Evolutionary conservation across 2,329 filamentous ascomycete genomes (phyloP).

Genomic region (Aspergillus amoenus): DNA sequence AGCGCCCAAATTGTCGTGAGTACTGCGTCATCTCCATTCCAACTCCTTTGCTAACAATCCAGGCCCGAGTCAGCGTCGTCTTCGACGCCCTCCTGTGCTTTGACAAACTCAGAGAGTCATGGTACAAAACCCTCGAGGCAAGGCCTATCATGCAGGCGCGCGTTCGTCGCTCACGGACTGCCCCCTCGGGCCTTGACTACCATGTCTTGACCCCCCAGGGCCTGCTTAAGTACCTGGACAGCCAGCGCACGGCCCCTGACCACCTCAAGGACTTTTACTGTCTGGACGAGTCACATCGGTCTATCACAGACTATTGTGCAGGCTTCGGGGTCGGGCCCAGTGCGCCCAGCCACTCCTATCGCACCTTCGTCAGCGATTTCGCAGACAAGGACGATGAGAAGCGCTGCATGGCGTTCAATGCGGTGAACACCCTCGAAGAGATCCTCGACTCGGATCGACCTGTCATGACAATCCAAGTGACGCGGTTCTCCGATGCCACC

Average conservation of each 20-base stretch:
- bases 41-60: not conserved
- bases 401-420: not conserved
- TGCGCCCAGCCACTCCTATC: not conserved
- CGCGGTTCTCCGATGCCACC: not conserved
- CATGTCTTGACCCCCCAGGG: not conserved
- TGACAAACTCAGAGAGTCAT: not conserved
- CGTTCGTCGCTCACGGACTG: not conserved
- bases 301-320: not conserved
- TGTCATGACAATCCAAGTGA: not conserved
- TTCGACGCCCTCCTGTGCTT: not conserved
- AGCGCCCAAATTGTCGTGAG: not conserved
- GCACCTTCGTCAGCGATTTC: not conserved
- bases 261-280: not conserved
- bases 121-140: not conserved
- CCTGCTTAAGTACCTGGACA: not conserved
- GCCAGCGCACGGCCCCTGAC: not conserved
- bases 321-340: not conserved
- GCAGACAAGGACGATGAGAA: not conserved
- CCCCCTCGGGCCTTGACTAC: not conserved
- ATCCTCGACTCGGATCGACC: not conserved
- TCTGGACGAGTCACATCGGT: not conserved
- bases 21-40: not conserved
- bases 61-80: not conserved
- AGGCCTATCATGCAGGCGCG: not conserved
- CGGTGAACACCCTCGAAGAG: not conserved